phyloP scores from a whole-genome alignment of 176 grass and related monocot genomes.

The Juncus inflexus region DNA sequence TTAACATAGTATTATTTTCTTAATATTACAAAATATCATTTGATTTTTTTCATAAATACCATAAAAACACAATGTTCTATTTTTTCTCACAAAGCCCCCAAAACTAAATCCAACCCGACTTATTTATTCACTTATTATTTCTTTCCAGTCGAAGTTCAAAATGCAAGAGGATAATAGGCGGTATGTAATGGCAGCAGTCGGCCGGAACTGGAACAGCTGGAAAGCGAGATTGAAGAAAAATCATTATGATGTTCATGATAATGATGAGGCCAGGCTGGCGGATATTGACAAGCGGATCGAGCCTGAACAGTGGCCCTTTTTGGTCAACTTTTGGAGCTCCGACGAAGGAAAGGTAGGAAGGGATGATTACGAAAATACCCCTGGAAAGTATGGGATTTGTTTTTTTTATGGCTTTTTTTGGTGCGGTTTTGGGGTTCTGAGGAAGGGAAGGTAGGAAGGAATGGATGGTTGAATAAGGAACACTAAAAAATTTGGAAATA shows the following conservation, averaged over 20 bases:
- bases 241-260: conserved; percentile 30
- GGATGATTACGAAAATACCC: no score
- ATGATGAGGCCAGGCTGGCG: conserved; percentile 34
- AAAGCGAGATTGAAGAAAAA: conserved; percentile 33
- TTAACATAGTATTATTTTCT: no score
- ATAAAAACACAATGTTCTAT: no score
- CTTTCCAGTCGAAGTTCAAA: conserved; percentile 35
- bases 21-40: no score
- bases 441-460: conserved; percentile 29
- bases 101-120: no score
- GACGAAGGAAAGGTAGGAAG: conserved; percentile 37
- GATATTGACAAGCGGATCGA: conserved; percentile 29
- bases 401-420: conserved; percentile 19
- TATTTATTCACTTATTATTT: no score
- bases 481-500: background rate
- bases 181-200: conserved; percentile 25
- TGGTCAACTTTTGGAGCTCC: conserved; percentile 32
- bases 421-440: conserved; percentile 33
- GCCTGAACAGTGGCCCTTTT: conserved; percentile 33
- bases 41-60: no score
- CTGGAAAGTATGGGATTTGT: background rate
- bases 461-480: no score
- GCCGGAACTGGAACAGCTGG: conserved; percentile 33
- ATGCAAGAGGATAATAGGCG: conserved; percentile 16
- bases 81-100: no score